Evolutionary conservation across 2,329 filamentous ascomycete species (phyloP), one percentile per base, ranked within the genome.

Genomic region (Alternaria ventricosa): DNA sequence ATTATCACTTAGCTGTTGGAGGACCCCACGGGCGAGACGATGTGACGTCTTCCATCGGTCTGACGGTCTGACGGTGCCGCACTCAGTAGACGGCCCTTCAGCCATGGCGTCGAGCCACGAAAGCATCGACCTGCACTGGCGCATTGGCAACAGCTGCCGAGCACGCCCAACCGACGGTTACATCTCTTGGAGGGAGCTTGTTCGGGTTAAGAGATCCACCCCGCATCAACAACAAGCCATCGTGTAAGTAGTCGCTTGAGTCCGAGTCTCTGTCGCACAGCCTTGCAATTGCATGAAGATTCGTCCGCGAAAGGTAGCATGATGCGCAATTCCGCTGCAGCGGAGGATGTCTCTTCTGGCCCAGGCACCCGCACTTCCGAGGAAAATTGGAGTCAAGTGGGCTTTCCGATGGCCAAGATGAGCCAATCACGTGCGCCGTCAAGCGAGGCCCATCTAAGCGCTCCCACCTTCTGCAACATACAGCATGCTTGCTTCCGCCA

Each of bases 131-230:
- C 64, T 61, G 49, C 64, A 13, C 30, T 27, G 33, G 56, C 44
- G 33, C 27, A 60, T 63, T 60, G 60, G 60, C 56, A 63, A 55
- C 56, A 60, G 45, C 43, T 41, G 60, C 63, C 55, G 55, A 68
- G 63, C 56, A 57, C 25, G 46, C 45, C 54, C 30, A 59, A 60
- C 47, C 25, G 27, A 43, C 46, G 18, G 50, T 27, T 43, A 55
- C 55, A 56, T 33, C 54, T 54, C 57, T 64, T 59, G 55, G 55
- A 57, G 33, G 5, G 63, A 59, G 65, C 63, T 68, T 68, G 57
- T 68, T 55, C 30, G 45, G 18, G 46, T 41, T 25, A 56, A 60
- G 54, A 59, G 55, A 43, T 56, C 46, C 55, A 56, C 60, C 36
- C 61, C n/a, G 46, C 41, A 57, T 54, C 22, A 45, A 10, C 25